Evolutionary conservation across 306 rosid species (phyloP).

Genomic region (Gillenia trifoliata): DNA sequence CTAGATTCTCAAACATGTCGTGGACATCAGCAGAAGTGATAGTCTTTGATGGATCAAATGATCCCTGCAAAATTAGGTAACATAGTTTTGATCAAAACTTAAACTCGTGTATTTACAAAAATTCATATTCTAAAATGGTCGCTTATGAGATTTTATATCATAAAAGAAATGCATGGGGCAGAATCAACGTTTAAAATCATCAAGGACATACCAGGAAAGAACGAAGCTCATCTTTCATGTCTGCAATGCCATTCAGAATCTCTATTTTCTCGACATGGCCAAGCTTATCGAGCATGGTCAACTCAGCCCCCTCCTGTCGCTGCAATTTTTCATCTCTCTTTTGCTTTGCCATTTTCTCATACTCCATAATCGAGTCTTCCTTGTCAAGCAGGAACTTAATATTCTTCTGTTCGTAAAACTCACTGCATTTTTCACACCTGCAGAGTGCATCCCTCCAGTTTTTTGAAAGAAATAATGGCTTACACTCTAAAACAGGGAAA

Average conservation of each 20-base stretch:
- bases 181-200: not conserved
- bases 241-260: conserved; percentile 87
- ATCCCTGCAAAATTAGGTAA: conserved; percentile 51
- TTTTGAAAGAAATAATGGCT: conserved; percentile 81
- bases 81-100: conserved; percentile 12
- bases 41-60: conserved; percentile 81
- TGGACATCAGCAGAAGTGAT: conserved; percentile 81
- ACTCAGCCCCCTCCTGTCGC: conserved; percentile 74
- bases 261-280: conserved; percentile 95
- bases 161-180: not conserved
- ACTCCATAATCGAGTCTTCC: conserved; percentile 85
- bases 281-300: conserved; percentile 58
- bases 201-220: conserved; percentile 63
- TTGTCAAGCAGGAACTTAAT: conserved; percentile 65
- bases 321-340: conserved; percentile 83
- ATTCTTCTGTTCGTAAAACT: conserved; percentile 51
- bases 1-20: conserved; percentile 77
- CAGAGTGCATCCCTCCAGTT: conserved; percentile 81
- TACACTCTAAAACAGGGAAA: conserved; percentile 38
- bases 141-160: not conserved
- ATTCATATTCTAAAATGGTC: not conserved
- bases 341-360: conserved; percentile 80
- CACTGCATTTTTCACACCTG: conserved; percentile 64
- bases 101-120: conserved; percentile 3
- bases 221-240: conserved; percentile 84